Conservation (phyloP, 768 basidiomycete species). For the Xerocomus brunneocitrinus region DNA sequence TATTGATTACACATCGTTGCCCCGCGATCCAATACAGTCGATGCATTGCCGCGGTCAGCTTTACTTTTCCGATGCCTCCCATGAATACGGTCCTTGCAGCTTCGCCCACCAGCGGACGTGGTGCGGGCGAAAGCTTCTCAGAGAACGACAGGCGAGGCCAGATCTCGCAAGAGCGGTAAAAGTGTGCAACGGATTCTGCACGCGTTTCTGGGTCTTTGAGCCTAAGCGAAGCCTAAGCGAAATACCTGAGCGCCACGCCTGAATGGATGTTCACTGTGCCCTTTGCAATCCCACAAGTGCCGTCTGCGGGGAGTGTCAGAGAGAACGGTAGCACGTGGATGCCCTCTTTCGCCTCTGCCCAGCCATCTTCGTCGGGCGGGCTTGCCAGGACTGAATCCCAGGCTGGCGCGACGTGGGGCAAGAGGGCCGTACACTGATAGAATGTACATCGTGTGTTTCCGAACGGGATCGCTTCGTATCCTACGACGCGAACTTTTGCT, state of each 20-base stretch:
- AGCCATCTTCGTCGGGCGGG: constrained; percentile 55
- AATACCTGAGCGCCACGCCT: constrained; percentile 69
- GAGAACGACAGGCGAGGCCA: constrained; percentile 72
- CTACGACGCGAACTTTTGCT: constrained; percentile 77
- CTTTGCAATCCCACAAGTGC: constrained; percentile 51
- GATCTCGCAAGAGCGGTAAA: constrained; percentile 77
- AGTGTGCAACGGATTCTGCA: constrained; percentile 77
- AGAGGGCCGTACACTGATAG: constrained; percentile 63
- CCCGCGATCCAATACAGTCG: constrained; percentile 80
- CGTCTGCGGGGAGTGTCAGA: constrained; percentile 58
- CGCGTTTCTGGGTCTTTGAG: constrained; percentile 60
- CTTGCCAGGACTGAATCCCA: constrained; percentile 42
- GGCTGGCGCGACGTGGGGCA: constrained; percentile 47
- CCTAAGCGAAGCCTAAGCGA: constrained; percentile 73
- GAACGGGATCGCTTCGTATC: constrained; percentile 70
- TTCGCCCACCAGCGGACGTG: constrained; percentile 54
- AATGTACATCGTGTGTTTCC: constrained; percentile 69
- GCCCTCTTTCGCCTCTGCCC: constrained; percentile 59
- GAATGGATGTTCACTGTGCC: constrained; percentile 51
- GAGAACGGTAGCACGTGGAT: constrained; percentile 67
- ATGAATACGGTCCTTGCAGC: constrained; percentile 53
- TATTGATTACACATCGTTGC: constrained; percentile 64
- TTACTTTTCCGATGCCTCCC: constrained; percentile 62
- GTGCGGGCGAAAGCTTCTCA: constrained; percentile 54
- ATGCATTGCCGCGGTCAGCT: constrained; percentile 61